Conservation (phyloP, 306 rosid genomes). For the Cucurbita pepo region DNA sequence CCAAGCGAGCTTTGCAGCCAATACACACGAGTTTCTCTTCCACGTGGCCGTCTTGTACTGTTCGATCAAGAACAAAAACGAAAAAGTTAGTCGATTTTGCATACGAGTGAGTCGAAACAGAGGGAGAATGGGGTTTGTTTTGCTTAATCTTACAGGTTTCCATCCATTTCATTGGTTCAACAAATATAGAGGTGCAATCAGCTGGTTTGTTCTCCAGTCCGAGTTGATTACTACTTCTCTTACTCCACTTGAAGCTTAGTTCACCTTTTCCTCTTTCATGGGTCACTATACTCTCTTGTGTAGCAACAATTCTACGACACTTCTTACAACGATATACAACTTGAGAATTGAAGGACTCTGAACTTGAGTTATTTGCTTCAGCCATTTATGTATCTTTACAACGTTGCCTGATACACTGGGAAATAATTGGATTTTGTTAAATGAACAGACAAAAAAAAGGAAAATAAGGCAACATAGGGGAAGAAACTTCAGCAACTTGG, state of each 20-base stretch:
- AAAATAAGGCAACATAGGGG: background rate
- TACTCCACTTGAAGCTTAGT: slow-evolving; percentile 54
- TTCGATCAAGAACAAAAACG: slow-evolving; percentile 1
- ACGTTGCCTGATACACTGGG: background rate
- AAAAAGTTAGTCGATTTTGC: background rate
- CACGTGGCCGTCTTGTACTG: slow-evolving; percentile 73
- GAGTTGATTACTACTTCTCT: slow-evolving; percentile 27
- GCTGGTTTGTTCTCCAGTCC: slow-evolving; percentile 17
- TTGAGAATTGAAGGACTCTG: slow-evolving; percentile 25
- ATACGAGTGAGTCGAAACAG: background rate
- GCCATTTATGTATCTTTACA: slow-evolving; percentile 15
- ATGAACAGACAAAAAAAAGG: background rate
- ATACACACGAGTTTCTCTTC: slow-evolving; percentile 55
- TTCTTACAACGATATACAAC: slow-evolving; percentile 58
- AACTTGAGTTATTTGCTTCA: slow-evolving; percentile 22
- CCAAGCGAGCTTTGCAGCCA: slow-evolving; percentile 74
- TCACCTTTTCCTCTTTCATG: slow-evolving; percentile 67
- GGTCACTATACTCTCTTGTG: slow-evolving; percentile 41
- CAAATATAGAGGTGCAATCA: slow-evolving; percentile 68
- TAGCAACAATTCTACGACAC: slow-evolving; percentile 69
- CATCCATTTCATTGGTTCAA: slow-evolving; percentile 88
- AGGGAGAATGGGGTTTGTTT: background rate
- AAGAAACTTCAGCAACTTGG: background rate
- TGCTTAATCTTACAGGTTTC: slow-evolving; percentile 37
- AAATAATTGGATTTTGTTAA: background rate